Percentiles rank a stretch among this genome's conserved stretches.
Conservation (phyloP, 768 basidiomycete genomes). For the Podaxis carcinomalis region DNA sequence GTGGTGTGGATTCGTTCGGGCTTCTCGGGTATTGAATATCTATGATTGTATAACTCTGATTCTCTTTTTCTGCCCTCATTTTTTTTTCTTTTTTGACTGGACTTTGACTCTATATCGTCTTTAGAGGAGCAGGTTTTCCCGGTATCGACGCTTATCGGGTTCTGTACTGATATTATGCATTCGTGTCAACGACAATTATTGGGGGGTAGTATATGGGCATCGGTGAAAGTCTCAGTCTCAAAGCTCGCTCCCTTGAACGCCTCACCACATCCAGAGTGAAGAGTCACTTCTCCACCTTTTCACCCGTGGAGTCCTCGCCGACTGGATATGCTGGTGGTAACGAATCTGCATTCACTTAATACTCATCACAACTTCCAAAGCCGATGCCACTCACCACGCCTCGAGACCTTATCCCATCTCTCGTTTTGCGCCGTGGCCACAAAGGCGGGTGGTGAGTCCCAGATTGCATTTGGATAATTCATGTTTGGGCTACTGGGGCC, state of each 20-base stretch:
- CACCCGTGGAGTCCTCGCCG: not conserved
- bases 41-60: not conserved
- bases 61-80: too few species aligned
- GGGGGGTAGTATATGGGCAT: not conserved
- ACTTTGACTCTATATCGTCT: not conserved
- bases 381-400: not conserved
- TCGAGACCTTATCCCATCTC: not conserved
- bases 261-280: too few species aligned
- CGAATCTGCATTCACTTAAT: not conserved
- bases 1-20: not conserved
- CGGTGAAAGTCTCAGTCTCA: not conserved
- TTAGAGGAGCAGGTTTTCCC: not conserved
- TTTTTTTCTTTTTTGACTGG: too few species aligned
- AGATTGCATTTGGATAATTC: not conserved
- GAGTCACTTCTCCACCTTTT: too few species aligned
- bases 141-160: not conserved
- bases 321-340: not conserved
- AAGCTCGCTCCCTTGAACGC: not conserved
- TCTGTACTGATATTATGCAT: not conserved
- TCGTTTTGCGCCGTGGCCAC: not conserved
- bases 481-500: not conserved
- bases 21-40: not conserved
- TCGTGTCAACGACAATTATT: not conserved
- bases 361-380: not conserved
- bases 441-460: not conserved